Evolutionary conservation across 2,329 filamentous ascomycete species (phyloP).

Genomic region (Didymellaceae sp.): DNA sequence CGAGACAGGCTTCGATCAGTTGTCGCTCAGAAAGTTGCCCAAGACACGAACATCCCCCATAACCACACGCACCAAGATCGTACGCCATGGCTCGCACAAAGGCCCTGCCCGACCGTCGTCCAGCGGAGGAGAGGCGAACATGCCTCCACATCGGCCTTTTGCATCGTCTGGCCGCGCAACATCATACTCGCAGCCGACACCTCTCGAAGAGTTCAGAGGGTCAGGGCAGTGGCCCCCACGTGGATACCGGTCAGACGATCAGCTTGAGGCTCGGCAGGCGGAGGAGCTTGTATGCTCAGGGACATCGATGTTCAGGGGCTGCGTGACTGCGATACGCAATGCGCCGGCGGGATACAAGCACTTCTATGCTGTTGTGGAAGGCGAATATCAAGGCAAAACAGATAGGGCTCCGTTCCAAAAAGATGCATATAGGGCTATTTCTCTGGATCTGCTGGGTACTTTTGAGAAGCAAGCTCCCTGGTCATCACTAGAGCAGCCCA

Average conservation of each 20-base stretch:
- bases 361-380: constrained; percentile 51
- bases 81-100: constrained; percentile 47
- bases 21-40: constrained; percentile 34
- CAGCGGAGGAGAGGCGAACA: constrained; percentile 39
- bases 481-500: constrained; percentile 77
- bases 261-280: constrained; percentile 41
- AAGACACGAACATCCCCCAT: constrained; percentile 45
- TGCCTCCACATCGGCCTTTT: constrained; percentile 34
- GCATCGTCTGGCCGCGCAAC: constrained; percentile 38
- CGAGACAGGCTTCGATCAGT: constrained; percentile 31
- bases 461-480: constrained; percentile 60
- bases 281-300: constrained; percentile 49
- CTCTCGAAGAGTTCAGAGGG: constrained; percentile 47
- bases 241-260: constrained; percentile 44
- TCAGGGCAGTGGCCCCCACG: constrained; percentile 50
- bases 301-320: constrained; percentile 50
- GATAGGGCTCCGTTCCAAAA: constrained; percentile 47
- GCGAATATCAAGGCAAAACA: constrained; percentile 46
- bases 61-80: constrained; percentile 42
- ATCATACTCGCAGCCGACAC: constrained; percentile 47
- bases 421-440: constrained; percentile 47
- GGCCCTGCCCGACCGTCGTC: constrained; percentile 40
- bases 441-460: constrained; percentile 46
- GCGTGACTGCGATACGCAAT: constrained; percentile 46
- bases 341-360: constrained; percentile 46